Conservation (phyloP, 352 stramenopile genomes). For the Pythium grandisporangium region DNA sequence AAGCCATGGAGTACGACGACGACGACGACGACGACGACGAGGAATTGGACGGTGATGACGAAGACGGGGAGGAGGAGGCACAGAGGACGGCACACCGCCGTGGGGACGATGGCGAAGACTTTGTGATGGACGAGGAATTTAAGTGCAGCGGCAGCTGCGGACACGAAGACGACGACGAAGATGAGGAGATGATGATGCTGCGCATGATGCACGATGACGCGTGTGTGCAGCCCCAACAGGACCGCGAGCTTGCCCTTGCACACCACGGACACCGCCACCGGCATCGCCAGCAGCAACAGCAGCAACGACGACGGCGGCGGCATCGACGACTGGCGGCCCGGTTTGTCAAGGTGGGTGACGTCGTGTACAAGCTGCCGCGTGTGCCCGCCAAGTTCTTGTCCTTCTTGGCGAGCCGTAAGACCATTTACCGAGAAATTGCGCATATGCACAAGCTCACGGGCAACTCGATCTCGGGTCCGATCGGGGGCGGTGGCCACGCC, state of each 20-base stretch:
- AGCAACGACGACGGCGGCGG: too few relatives aligned
- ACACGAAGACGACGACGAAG: constrained; percentile 12
- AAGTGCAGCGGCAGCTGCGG: constrained; percentile 2
- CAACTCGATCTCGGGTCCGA: constrained; percentile 59
- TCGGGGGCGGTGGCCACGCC: constrained; percentile 79
- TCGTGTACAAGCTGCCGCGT: constrained; percentile 60
- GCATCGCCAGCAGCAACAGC: constrained; percentile 11
- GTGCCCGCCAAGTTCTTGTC: constrained; percentile 91
- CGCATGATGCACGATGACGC: constrained; percentile 12
- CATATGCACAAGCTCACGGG: constrained; percentile 91
- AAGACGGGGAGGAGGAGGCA: too few relatives aligned
- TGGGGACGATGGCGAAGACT: too few relatives aligned
- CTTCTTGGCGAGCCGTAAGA: constrained; percentile 88
- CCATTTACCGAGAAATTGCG: constrained; percentile 93
- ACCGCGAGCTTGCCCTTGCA: background rate
- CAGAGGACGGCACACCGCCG: too few relatives aligned
- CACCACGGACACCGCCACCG: constrained; percentile 6
- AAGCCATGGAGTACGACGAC: too few relatives aligned
- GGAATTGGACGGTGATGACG: too few relatives aligned
- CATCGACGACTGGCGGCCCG: too few relatives aligned
- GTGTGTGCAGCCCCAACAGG: too few relatives aligned
- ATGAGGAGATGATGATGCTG: constrained; percentile 22
- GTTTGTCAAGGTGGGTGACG: constrained; percentile 22
- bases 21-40: too few relatives aligned
- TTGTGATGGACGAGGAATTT: constrained; percentile 22